A percentile compares a stretch with the other conserved stretches of the same genome.
Conservation (phyloP, 257 asterid species). For the Thymus quinquecostatus region DNA sequence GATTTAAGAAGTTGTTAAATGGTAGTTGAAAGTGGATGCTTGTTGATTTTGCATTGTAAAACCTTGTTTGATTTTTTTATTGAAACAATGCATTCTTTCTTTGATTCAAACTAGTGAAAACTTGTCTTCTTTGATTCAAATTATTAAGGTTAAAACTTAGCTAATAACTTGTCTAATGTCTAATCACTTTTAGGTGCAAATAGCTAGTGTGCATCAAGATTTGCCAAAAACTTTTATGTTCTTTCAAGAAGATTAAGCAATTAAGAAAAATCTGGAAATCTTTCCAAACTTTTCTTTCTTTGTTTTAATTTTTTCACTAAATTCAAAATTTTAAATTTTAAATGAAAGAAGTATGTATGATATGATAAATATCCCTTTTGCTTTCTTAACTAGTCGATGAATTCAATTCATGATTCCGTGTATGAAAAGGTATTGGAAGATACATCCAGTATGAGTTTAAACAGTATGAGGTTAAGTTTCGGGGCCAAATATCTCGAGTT, state of each 20-base stretch:
- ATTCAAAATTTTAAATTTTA: constrained; percentile 12
- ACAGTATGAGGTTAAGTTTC: too few species aligned
- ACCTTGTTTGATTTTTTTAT: too few species aligned
- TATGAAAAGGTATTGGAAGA: too few species aligned
- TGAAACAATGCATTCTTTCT: not conserved
- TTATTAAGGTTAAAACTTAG: not conserved
- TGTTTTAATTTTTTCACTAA: not conserved
- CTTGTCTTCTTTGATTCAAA: not conserved
- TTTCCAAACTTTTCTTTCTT: not conserved
- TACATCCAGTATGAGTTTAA: too few species aligned
- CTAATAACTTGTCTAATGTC: not conserved
- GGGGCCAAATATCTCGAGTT: too few species aligned
- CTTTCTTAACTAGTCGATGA: not conserved
- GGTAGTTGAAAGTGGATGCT: not conserved
- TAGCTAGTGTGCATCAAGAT: not conserved
- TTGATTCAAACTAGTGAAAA: not conserved
- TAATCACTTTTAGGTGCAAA: constrained; percentile 21
- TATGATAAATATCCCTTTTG: not conserved
- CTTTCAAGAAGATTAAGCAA: not conserved
- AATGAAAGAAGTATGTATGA: not conserved
- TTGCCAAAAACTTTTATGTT: constrained; percentile 16
- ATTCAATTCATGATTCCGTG: not conserved
- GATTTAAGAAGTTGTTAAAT: too few species aligned
- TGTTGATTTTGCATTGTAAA: not conserved
- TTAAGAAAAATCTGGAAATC: not conserved